Percentiles rank a stretch among this genome's conserved stretches.
These are phyloP conservation scores for Phytophthora syringae DNA, from an alignment of 352 stramenopile genomes.

Conservation along the genomic window DNA sequence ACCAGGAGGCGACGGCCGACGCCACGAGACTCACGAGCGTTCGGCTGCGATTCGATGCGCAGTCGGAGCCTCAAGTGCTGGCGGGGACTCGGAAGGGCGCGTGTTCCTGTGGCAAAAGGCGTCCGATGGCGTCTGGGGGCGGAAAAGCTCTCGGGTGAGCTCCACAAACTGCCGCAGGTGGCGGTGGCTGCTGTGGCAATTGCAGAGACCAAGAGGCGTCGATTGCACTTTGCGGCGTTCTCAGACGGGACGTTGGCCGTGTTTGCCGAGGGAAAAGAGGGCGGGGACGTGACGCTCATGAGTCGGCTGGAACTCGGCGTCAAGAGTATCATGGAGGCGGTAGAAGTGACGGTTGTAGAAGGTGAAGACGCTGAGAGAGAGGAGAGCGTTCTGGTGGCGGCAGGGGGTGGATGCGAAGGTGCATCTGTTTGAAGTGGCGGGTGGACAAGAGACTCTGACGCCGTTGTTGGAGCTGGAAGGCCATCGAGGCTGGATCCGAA, in stretches of 20 bases:
- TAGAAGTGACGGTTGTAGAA: constrained; percentile 34
- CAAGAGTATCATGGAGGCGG: constrained; percentile 61
- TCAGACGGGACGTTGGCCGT: constrained; percentile 54
- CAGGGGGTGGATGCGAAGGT: constrained; percentile 75
- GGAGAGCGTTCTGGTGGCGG: constrained; percentile 56
- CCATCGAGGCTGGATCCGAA: constrained; percentile 73
- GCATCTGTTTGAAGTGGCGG: constrained; percentile 61
- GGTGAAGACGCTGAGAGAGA: background rate
- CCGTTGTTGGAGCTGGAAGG: constrained; percentile 57
- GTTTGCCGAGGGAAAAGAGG: constrained; percentile 36
- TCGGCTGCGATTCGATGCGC: constrained; percentile 25
- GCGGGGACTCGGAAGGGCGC: constrained; percentile 68
- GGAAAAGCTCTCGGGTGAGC: constrained; percentile 13
- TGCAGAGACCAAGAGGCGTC: constrained; percentile 35
- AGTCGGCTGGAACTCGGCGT: constrained; percentile 40
- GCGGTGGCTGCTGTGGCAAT: constrained; percentile 50
- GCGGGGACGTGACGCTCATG: constrained; percentile 19
- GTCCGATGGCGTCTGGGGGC: constrained; percentile 20
- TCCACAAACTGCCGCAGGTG: constrained; percentile 23
- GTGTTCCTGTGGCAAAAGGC: constrained; percentile 59
- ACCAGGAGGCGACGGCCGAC: constrained; percentile 33
- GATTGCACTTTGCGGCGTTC: constrained; percentile 52
- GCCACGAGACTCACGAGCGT: constrained; percentile 57
- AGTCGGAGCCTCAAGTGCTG: constrained; percentile 36
- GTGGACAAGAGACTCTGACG: constrained; percentile 15